Base-by-base conservation (phyloP, 2,329 filamentous ascomycete species). In the Aspergillus niger region DNA sequence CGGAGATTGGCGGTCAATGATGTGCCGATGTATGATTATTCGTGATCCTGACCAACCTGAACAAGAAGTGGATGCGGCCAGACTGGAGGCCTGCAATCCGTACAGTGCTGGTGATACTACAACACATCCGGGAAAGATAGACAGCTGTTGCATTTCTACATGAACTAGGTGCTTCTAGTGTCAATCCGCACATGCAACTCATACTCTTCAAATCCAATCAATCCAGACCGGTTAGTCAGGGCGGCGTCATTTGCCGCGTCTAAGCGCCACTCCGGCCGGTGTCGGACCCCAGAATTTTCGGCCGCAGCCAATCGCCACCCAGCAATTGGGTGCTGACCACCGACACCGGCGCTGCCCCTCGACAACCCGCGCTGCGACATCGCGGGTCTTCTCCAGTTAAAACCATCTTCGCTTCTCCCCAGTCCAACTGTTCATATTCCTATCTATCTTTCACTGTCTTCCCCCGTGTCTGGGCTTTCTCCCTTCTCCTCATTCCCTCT, bases 331-430 rank as follows among this genome's bases (percentile, higher is more conserved):
- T 62, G 74, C 72, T 74, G 73, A 75, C 73, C 72, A 66, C 72
- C 74, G 74, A 76, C 59, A 66, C 71, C 74, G 74, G 74, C 63
- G 44, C 55, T 65, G 68, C 72, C 72, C 74, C 74, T 74, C 72
- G 66, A 67, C 44, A 54, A 36, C 54, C 59, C 60, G 49, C 58
- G 39, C 64, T 72, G 72, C 73, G 72, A 75, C 72, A 75, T 76
- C 72, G 73, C 74, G 72, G 65, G 55, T 48, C 13, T 36, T 38
- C 44, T 51, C 55, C 47, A 55, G 63, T 67, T 65, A 70, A 70
- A 72, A 67, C 68, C 60, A 55, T 55, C 59, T 53, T 55, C 44
- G 55, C 60, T 43, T 44, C 38, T 43, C 36, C 39, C 41, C 41
- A 44, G 10, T 44, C 41, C 41, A 44, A 7, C 10, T 20, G 10